Base-by-base conservation (phyloP, 2,329 filamentous ascomycete genomes). In the Trichoderma endophyticum region DNA sequence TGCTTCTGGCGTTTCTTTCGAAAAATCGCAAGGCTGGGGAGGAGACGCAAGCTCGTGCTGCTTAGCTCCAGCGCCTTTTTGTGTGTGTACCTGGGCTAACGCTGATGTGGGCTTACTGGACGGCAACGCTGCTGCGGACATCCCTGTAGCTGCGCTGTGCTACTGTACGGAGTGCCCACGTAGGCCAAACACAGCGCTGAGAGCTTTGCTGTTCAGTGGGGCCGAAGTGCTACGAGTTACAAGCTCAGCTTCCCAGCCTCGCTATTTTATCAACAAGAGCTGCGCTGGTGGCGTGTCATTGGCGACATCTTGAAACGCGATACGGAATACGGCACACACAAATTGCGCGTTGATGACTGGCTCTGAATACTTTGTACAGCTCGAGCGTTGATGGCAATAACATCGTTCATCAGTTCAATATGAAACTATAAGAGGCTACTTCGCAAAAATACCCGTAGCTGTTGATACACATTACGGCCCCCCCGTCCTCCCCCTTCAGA, bases 1-100 rank as follows among this genome's bases (percentile, higher is more conserved):
- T 60, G 4, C 60, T 48, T 34, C 28, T 60, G 21, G 26, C 28
- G 30, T 15, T 30, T 30, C 15, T 18, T 12, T 4, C 18, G 80
- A 80, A 76, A 72, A 72, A 63, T 76, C 67, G 75, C 78, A 80
- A 79, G 79, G 80, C 80, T 81, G 79, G 80, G 76, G 57, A 24
- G 32, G 32, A 24, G n/a, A 34, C 34, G 28, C 21, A 26, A 54
- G 48, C 18, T 30, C 28, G 28, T 30, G 28, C 7, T 30, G 28
- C 30, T 28, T 43, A 39, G 36, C 36, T 39, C 36, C 39, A 43
- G 39, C 39, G 7, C 18, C 28, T 28, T 60, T 48, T 48, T 63
- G 43, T 26, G 32, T 60, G 39, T 30, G 63, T 67, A 36, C 64
- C 64, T 67, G 64, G 48, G 51, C 64, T 67, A 67, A 54, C n/a